These are phyloP conservation scores for Eucalyptus marginata DNA, from an alignment of 345 rosid species.

Conservation along the genomic window DNA sequence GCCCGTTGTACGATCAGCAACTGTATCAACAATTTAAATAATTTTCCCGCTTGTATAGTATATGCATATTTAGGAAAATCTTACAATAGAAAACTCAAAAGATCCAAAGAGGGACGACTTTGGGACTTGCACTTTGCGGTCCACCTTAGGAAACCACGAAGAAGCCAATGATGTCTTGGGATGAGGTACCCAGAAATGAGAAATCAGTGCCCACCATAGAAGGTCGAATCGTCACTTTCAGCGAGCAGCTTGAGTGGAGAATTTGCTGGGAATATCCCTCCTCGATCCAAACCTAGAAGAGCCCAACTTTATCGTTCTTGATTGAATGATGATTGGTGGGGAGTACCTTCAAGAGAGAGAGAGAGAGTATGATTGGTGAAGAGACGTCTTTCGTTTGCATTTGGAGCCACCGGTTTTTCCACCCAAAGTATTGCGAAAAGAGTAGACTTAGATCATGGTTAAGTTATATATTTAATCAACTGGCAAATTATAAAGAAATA, in stretches of 20 bases:
- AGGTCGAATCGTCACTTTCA: background rate
- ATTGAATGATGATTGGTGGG: background rate
- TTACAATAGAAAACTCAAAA: too few species aligned
- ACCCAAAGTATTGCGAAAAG: background rate
- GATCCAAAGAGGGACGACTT: background rate
- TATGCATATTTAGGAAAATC: background rate
- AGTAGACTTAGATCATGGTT: background rate
- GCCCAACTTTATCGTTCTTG: background rate
- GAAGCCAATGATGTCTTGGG: background rate
- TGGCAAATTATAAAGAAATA: background rate
- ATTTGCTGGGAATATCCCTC: background rate
- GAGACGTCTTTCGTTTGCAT: background rate
- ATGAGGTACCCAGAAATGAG: background rate
- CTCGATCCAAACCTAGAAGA: background rate
- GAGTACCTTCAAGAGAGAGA: background rate
- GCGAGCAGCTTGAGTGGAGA: background rate
- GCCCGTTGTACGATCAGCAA: fast-evolving
- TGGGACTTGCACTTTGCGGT: background rate
- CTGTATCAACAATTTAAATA: too few species aligned
- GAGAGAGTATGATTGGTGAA: background rate
- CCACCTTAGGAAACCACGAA: background rate
- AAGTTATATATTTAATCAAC: background rate
- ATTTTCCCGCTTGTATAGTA: background rate
- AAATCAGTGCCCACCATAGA: background rate
- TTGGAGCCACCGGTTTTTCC: background rate